Percentiles rank a stretch among this genome's conserved stretches.
These are phyloP conservation scores for Psilocybe subaeruginosa DNA, from an alignment of 768 basidiomycete genomes.

Conservation along the genomic window DNA sequence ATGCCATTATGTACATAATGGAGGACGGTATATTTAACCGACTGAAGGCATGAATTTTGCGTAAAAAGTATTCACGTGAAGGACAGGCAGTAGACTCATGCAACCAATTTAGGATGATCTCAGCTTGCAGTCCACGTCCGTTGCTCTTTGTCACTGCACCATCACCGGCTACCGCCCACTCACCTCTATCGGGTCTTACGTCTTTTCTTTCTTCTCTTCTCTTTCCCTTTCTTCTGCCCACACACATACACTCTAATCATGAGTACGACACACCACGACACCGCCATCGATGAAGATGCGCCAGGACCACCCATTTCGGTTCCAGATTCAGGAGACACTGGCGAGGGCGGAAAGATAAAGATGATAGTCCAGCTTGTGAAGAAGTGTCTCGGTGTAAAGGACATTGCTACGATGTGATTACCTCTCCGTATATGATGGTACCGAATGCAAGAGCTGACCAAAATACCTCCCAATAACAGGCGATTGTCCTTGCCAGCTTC, in stretches of 20 bases:
- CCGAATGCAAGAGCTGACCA: not conserved
- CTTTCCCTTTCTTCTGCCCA: not conserved
- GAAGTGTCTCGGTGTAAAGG: slow-evolving; percentile 91
- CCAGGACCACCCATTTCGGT: slow-evolving; percentile 64
- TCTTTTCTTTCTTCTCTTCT: slow-evolving; percentile 1
- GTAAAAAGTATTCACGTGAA: slow-evolving; percentile 12
- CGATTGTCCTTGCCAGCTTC: slow-evolving; percentile 93
- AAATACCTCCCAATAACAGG: slow-evolving; percentile 42
- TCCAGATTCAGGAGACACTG: slow-evolving; percentile 68
- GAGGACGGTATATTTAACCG: no score
- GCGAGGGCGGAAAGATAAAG: slow-evolving; percentile 91
- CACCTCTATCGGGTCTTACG: not conserved
- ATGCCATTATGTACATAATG: no score
- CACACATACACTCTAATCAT: not conserved
- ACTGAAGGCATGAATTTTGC: no score
- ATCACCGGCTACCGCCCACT: slow-evolving; percentile 3
- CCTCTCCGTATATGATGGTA: not conserved
- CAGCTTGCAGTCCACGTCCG: slow-evolving; percentile 14
- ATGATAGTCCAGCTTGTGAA: slow-evolving; percentile 92
- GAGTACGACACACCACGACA: slow-evolving; percentile 15
- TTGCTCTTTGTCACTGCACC: slow-evolving; percentile 12
- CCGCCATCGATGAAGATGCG: slow-evolving; percentile 46
- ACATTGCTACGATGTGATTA: slow-evolving; percentile 85
- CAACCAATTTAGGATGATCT: slow-evolving; percentile 13
- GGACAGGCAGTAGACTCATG: not conserved